Evolutionary conservation across 2,329 filamentous ascomycete species (phyloP).

Genomic region (Monilinia polystroma): DNA sequence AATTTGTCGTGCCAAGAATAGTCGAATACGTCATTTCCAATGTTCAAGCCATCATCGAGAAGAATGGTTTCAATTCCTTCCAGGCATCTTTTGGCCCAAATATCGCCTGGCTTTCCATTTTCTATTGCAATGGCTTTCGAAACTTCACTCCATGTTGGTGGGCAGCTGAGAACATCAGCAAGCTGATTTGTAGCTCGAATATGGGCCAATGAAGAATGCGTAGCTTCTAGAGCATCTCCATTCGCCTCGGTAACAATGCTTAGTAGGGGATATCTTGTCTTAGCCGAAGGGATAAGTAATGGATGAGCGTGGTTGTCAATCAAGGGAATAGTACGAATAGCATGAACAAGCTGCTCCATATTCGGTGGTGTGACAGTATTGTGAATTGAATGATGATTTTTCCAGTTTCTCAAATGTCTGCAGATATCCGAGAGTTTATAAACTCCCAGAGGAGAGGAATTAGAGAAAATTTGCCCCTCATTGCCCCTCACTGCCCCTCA

Average conservation of each 20-base stretch:
- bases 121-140: constrained; percentile 31
- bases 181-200: constrained; percentile 69
- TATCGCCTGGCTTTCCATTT: constrained; percentile 43
- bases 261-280: constrained; percentile 50
- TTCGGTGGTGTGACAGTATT: neutral
- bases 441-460: no score
- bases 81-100: constrained; percentile 63
- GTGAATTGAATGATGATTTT: neutral
- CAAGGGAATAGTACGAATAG: constrained; percentile 58
- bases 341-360: constrained; percentile 29
- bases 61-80: constrained; percentile 71
- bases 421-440: neutral
- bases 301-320: constrained; percentile 75
- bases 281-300: constrained; percentile 54
- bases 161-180: constrained; percentile 61
- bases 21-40: constrained; percentile 53
- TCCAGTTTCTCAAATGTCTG: neutral
- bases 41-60: constrained; percentile 73
- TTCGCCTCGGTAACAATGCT: constrained; percentile 72
- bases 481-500: constrained; percentile 7
- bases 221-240: constrained; percentile 63
- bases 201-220: constrained; percentile 63
- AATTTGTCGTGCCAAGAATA: constrained; percentile 67
- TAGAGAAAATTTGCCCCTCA: neutral
- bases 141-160: constrained; percentile 60